Evolutionary conservation across 2,329 filamentous ascomycete species (phyloP), one percentile per base, ranked within the genome.

Genomic region (Coniella lustricola): DNA sequence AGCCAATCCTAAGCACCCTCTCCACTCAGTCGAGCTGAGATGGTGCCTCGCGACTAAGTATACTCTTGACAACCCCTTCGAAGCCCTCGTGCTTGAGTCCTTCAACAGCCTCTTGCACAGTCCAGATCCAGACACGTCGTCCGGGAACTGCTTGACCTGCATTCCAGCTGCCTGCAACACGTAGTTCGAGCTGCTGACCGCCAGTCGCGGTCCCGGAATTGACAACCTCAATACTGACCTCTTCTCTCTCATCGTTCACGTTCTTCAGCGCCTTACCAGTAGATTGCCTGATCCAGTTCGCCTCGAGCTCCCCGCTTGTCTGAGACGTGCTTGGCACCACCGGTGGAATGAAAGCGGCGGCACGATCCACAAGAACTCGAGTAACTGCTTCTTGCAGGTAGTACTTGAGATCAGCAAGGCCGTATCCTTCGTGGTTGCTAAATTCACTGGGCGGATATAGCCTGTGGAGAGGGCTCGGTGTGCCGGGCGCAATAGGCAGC

Each of bases 301-400:
- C 18, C 21, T 42, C n/a, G 22, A 25, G 29, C 18, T 34, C 36
- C 37, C 44, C 34, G 13, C 46, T 32, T 10, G 50, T 48, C 3
- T 44, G 16, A 3, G 50, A 42, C 2, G 52, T 8, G 7, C 44
- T 17, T 7, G 48, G 36, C 14, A 65, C 56, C 29, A 54, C 34
- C 9, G 20, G 35, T 29, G 44, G 52, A 18, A 57, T 53, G 25
- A 70, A 57, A 41, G 63, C 60, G 46, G 64, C 54, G 7, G 57
- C 54, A 2, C 53, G 63, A 9, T 67, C 59, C 0, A 67, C 61
- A 3, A 76, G 61, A 36, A 64, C 63, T 38, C 68, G 72, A 20
- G 65, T 57, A 7, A 69, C 63, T 12, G 72, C 69, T 16, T 67
- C 67, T 48, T 66, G 62, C 8, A 79, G 55, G 58, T 77, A 77